A percentile compares a stretch with the other conserved stretches of the same genome.
These are phyloP conservation scores for Neonectria sp. DNA, from an alignment of 2,329 filamentous ascomycete species.

Conservation along the genomic window DNA sequence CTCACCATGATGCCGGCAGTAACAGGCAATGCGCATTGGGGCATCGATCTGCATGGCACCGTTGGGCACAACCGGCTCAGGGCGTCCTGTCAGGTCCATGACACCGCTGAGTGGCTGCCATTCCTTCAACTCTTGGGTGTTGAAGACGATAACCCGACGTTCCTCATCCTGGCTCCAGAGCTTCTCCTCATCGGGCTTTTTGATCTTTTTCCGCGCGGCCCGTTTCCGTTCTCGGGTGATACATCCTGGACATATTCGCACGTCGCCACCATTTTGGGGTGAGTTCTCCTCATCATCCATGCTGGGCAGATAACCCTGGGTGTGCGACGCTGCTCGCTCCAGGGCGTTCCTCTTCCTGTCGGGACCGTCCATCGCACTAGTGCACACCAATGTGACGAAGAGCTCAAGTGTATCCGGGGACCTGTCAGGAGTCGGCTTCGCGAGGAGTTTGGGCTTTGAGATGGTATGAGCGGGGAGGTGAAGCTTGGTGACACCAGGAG, in stretches of 20 bases:
- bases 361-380: conserved; percentile 87
- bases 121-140: conserved; percentile 88
- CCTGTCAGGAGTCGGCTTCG: conserved; percentile 77
- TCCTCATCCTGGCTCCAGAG: conserved; percentile 86
- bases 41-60: conserved; percentile 84
- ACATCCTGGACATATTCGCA: conserved; percentile 92
- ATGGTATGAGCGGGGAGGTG: conserved; percentile 93
- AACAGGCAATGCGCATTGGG: conserved; percentile 97
- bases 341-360: conserved; percentile 78
- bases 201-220: conserved; percentile 91
- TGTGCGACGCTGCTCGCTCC: conserved; percentile 63
- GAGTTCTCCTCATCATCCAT: conserved; percentile 75
- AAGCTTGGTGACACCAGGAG: conserved; percentile 81
- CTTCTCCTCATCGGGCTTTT: conserved; percentile 93
- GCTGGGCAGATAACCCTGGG: conserved; percentile 54
- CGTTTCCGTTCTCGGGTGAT: conserved; percentile 93
- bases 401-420: conserved; percentile 84
- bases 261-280: conserved; percentile 91
- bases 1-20: conserved; percentile 95
- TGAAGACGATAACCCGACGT: conserved; percentile 90
- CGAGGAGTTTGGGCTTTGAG: conserved; percentile 91
- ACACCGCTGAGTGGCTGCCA: conserved; percentile 77
- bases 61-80: conserved; percentile 63
- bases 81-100: conserved; percentile 58
- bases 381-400: conserved; percentile 88